These are phyloP conservation scores for Trichoderma polysporum DNA, from an alignment of 2,329 filamentous ascomycete species.

Conservation along the genomic window DNA sequence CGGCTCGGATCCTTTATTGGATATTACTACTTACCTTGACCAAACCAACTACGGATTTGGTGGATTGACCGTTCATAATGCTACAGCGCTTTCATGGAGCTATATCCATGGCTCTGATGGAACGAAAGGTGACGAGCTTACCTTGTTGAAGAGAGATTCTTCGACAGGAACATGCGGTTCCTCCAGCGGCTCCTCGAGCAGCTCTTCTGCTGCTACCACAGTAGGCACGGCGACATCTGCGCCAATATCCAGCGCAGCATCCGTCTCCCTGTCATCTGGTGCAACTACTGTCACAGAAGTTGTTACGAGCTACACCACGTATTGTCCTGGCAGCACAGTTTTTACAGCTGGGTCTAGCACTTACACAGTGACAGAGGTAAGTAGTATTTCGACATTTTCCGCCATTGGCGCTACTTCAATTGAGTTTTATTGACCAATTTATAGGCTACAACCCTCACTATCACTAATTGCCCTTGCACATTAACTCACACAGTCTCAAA, in stretches of 20 bases:
- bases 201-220: not conserved
- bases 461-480: not conserved
- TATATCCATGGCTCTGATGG: conserved; percentile 3
- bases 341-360: not conserved
- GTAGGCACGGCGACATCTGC: not conserved
- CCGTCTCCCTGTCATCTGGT: not conserved
- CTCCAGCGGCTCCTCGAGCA: too few relatives aligned
- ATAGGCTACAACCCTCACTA: not conserved
- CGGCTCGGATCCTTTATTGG: not conserved
- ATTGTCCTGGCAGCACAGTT: not conserved
- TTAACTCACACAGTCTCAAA: not conserved
- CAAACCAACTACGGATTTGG: conserved; percentile 5
- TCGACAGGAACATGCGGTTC: not conserved
- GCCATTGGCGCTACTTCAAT: not conserved
- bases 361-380: not conserved
- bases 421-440: not conserved
- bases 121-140: not conserved
- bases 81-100: conserved; percentile 4
- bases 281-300: not conserved
- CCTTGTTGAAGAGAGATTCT: not conserved
- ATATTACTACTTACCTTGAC: conserved; percentile 4
- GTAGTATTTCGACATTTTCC: not conserved
- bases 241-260: not conserved
- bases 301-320: not conserved
- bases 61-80: conserved; percentile 4